Base-by-base conservation (phyloP, 2,329 filamentous ascomycete genomes). In the Sphaerulina vaccinii region DNA sequence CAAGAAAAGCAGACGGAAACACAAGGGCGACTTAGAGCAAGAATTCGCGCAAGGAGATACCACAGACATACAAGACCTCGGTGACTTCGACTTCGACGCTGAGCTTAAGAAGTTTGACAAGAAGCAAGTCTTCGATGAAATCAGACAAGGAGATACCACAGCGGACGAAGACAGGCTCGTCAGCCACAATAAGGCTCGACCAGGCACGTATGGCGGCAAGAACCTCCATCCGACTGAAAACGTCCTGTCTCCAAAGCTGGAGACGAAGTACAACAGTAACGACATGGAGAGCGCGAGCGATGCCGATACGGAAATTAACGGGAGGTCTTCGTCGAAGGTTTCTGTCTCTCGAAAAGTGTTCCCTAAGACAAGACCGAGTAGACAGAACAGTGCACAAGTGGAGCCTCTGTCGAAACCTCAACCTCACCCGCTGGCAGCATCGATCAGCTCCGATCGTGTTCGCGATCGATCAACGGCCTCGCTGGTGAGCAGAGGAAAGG, bases 21-120 rank as follows among this genome's bases (percentile, higher is more conserved):
- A 59, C 71, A 72, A 60, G 7, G 79, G 82, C 51, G 75, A 79
- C 48, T 52, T 58, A 32, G 71, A 89, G 37, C 95, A 90, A 67
- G 92, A 90, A 3, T 97, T 92, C 91, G 90, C 89, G 3, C 96
- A 92, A 0, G 93, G 96, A 67, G 92, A 97, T 65, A 91, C 92
- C 18, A 96, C 90, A 0, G 93, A 97, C 67, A 88, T 93, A 18
- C 88, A 92, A 71, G 92, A 95, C 67, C 82, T 93, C 77, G 89
- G 88, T 9, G 93, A 97, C 55, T 97, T 97, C 63, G 92, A 97
- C 70, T 97, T 97, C 64, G 85, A 88, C 62, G 85, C 84, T 49
- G 90, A 90, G 59, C 78, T 97, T 24, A 91, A 89, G 40, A 95
- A 96, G 66, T 97, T 97, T 63, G 91, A 97, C 75, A 97, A 97